Evolutionary conservation across 805 yeast genomes (phyloP).

Genomic region (Yarrowia sp.): DNA sequence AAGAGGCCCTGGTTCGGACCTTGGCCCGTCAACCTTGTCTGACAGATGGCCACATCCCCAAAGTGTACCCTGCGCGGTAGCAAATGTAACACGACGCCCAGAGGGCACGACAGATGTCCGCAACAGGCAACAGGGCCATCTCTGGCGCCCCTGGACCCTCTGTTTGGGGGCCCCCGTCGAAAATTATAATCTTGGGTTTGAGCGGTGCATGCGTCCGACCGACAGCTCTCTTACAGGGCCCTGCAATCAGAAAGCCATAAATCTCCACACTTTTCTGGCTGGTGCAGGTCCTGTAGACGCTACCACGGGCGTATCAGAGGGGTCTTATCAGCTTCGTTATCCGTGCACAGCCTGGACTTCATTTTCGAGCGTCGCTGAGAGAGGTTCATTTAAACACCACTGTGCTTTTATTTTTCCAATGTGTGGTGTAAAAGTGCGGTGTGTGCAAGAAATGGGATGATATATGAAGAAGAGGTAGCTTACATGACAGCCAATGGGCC

Average conservation of each 20-base stretch:
- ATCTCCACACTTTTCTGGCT: slow-evolving; percentile 22
- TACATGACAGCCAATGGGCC: neutral
- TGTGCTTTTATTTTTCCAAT: too few relatives aligned
- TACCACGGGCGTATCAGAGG: neutral
- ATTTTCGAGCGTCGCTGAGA: too few relatives aligned
- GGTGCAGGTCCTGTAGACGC: slow-evolving; percentile 31
- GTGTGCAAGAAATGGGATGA: slow-evolving; percentile 7
- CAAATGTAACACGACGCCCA: slow-evolving; percentile 13
- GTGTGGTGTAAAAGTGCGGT: neutral
- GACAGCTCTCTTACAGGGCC: slow-evolving; percentile 32
- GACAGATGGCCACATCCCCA: slow-evolving; percentile 33
- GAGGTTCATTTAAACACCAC: too few relatives aligned
- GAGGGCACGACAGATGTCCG: neutral
- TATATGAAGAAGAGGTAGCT: neutral
- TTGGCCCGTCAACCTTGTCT: neutral
- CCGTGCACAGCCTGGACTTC: too few relatives aligned
- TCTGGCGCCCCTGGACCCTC: neutral
- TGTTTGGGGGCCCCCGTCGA: neutral
- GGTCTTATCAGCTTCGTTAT: too few relatives aligned
- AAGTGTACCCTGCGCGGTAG: slow-evolving; percentile 32
- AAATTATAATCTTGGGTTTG: slow-evolving; percentile 7
- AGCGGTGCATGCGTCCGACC: slow-evolving; percentile 22
- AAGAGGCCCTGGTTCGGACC: too few relatives aligned
- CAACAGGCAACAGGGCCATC: neutral
- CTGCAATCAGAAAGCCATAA: slow-evolving; percentile 27